A percentile compares a stretch with the other conserved stretches of the same genome.
These are phyloP conservation scores for Monilinia fructigena DNA, from an alignment of 2,329 filamentous ascomycete genomes.

Conservation along the genomic window DNA sequence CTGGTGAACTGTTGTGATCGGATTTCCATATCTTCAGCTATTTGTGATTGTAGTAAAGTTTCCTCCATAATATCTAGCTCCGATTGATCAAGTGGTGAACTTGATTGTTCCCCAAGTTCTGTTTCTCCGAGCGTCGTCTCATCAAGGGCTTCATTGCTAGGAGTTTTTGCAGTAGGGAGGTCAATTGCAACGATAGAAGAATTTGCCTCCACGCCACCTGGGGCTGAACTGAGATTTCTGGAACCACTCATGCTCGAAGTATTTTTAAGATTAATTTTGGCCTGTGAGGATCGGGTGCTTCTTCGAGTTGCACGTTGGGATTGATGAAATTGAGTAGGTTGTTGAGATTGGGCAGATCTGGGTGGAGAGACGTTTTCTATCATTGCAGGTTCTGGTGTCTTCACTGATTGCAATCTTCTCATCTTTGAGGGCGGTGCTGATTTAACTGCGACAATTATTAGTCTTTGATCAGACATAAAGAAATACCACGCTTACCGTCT, in stretches of 20 bases:
- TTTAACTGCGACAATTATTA: not conserved
- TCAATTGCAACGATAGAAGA: not conserved
- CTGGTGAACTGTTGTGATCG: not conserved
- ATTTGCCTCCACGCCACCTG: not conserved
- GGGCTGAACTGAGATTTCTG: slow-evolving; percentile 3
- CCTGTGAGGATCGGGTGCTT: slow-evolving; percentile 13
- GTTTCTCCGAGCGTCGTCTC: slow-evolving; percentile 6
- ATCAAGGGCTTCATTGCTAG: slow-evolving; percentile 20
- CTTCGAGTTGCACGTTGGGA: slow-evolving; percentile 5
- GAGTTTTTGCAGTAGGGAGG: not conserved
- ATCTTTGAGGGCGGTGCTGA: slow-evolving; percentile 26
- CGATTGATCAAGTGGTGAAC: not conserved
- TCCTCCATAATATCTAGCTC: slow-evolving; percentile 21
- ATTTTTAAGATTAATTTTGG: slow-evolving; percentile 23
- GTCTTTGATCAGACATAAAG: not conserved
- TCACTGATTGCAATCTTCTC: slow-evolving; percentile 21
- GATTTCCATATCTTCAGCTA: slow-evolving; percentile 19
- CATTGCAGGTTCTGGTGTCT: slow-evolving; percentile 14
- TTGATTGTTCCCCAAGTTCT: not conserved
- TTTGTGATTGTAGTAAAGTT: slow-evolving; percentile 19
- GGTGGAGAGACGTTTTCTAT: not conserved
- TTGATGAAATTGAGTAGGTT: not conserved
- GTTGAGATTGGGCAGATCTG: not conserved
- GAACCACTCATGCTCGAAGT: not conserved
- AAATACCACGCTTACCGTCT: slow-evolving; percentile 19